Evolutionary conservation across 202 grass and related monocot species (phyloP).

Genomic region (Dendrocalamus latiflorus): DNA sequence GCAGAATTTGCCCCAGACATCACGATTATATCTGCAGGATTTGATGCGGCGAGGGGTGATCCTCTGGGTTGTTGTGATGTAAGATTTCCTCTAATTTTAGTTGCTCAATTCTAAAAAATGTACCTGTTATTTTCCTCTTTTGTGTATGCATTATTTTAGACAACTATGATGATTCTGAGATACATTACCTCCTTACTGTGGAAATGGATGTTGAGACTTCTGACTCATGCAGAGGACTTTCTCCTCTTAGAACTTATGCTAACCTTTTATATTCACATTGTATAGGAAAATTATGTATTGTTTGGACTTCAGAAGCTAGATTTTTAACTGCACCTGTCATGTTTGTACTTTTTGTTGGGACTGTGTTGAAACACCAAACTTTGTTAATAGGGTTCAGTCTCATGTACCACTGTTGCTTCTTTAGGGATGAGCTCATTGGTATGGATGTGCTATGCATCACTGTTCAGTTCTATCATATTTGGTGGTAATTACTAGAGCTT

Average conservation of each 20-base stretch:
- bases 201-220: neutral
- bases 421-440: neutral
- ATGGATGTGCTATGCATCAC: neutral
- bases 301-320: conserved; percentile 17
- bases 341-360: too few relatives aligned
- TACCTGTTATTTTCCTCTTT: neutral
- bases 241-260: conserved; percentile 1
- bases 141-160: neutral
- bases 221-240: neutral
- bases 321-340: too few relatives aligned
- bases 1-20: conserved; percentile 78
- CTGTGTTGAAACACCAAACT: neutral
- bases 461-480: conserved; percentile 16
- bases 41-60: conserved; percentile 96
- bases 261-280: neutral
- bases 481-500: neutral
- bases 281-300: neutral
- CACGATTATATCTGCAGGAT: conserved; percentile 93
- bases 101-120: conserved; percentile 28
- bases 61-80: conserved; percentile 95
- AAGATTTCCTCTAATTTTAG: conserved; percentile 33
- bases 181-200: neutral
- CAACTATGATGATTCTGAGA: neutral
- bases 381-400: conserved; percentile 2
- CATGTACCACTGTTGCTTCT: neutral